Base-by-base conservation (phyloP, 371 early-diverging fungal genomes). In the Gilbertella persicaria region DNA sequence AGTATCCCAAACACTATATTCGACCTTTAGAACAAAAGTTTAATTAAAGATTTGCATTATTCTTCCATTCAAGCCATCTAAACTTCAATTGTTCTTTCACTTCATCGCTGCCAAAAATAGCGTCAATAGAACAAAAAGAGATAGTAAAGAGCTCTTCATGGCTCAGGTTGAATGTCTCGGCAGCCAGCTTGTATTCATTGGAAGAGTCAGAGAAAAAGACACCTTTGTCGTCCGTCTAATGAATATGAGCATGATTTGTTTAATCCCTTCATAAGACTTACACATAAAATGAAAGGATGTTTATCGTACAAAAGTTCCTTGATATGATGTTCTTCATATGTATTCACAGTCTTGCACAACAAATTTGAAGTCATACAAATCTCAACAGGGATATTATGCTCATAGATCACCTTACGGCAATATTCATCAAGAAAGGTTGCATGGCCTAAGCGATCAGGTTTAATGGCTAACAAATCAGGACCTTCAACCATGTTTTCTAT, bases 311-410 rank as follows among this genome's bases (percentile, higher is more conserved):
- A 60, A 1, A 75, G 62, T 4, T 78, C 79, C 44, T 67, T 72
- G 41, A 86, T 45, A 52, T 84, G 86, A 55, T 88, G 88, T 5
- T 71, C 73, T 33, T 73, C 71, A 53, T 66, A 72, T 17, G 60
- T 51, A 1, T 58, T 38, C 0, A 80, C 83, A 0, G 87, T 85
- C 43, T 82, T 79, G 50, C 82, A 71, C 7, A 84, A 35, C 0
- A 88, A 48, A 48, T 88, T 88, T n/a, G 84, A 83, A 7, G 86
- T 81, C 76, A 86, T 73, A 54, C 88, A 88, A 0, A 83, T 67
- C 55, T 88, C 88, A 21, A 88, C 59, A 6, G 84, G 83, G 20
- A 82, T 76, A 14, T 59, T 35, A 4, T 67, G 44, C 9, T 55
- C 44, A 47, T 69, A 69, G 8, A 87, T 70, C 3, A 24, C 50